Evolutionary conservation across 352 stramenopile genomes (phyloP), one percentile per base, ranked within the genome.

Genomic region (Phytophthora aleatoria): DNA sequence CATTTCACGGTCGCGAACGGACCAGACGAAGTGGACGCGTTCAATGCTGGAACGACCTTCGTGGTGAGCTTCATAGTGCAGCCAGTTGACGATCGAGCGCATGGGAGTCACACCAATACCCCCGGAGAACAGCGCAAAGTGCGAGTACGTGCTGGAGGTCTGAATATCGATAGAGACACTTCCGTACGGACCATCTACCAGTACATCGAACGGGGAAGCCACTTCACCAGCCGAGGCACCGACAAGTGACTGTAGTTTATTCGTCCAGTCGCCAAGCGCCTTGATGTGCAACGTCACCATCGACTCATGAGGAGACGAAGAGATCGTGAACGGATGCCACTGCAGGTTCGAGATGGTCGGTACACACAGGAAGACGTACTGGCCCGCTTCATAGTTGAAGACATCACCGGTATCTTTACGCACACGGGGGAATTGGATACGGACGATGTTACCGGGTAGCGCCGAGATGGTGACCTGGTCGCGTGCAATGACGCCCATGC

Each of bases 261-360:
- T 64, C 13, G 83, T 91, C 85, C 85, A 91, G 57, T 93, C 82
- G 3, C 83, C 85, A 0, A 77, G 31, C 6, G 61, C 57, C 33
- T 79, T 81, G 57, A 95, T 84, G 60, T 90, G 77, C 56, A 95
- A 76, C 5, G 67, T 83, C n/a, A 90, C 67, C 63, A 83, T 69
- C 51, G 69, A 15, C 72, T 95, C 82, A 20, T 77, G 58, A 1
- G 84, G 86, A 2, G 82, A 76, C 26, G 80, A 93, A 7, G 83
- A 88, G 42, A 97, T 83, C 13, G 85, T 93, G 64, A 96, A 96
- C 43, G 90, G 90, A 61, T 97, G 90, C 88, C 90, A 97, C 74
- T 96, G 69, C 1, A 87, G 50, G 8, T 44, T 38, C 9, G 73
- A 85, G 24, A 97, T 65, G 5, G 45, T 33, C 1, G 85, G 87